phyloP scores from a whole-genome alignment of 768 basidiomycete species.

The Neoboletus magnificus region DNA sequence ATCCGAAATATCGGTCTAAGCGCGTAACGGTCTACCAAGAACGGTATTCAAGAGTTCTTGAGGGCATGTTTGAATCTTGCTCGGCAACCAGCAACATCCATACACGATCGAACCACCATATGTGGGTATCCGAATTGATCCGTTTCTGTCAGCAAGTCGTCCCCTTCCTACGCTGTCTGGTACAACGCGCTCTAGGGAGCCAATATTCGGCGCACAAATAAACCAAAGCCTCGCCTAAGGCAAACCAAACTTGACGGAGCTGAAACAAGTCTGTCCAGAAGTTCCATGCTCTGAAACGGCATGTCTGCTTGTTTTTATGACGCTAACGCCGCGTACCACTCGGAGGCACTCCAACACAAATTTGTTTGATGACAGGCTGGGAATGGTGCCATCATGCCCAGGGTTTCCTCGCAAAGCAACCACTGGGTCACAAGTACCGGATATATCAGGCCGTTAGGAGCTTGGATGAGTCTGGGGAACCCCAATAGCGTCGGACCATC shows the following conservation, averaged over 20 bases:
- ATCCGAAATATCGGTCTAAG: background rate
- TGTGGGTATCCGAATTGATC: background rate
- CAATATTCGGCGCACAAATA: background rate
- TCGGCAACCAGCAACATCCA: background rate
- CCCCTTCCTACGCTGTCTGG: background rate
- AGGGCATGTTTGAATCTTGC: background rate
- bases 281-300: background rate
- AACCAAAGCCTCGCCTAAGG: background rate
- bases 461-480: background rate
- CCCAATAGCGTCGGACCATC: background rate
- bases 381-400: background rate
- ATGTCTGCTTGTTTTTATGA: background rate
- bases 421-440: background rate
- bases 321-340: background rate
- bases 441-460: too few relatives aligned
- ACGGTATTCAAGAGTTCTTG: background rate
- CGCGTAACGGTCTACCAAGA: background rate
- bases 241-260: background rate
- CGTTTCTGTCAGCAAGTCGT: background rate
- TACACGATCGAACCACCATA: background rate
- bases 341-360: background rate
- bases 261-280: background rate
- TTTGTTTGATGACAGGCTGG: background rate
- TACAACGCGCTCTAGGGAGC: background rate
- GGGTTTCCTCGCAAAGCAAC: background rate